Conservation (phyloP, 2,329 filamentous ascomycete species). For the Hypoxylon sp. region DNA sequence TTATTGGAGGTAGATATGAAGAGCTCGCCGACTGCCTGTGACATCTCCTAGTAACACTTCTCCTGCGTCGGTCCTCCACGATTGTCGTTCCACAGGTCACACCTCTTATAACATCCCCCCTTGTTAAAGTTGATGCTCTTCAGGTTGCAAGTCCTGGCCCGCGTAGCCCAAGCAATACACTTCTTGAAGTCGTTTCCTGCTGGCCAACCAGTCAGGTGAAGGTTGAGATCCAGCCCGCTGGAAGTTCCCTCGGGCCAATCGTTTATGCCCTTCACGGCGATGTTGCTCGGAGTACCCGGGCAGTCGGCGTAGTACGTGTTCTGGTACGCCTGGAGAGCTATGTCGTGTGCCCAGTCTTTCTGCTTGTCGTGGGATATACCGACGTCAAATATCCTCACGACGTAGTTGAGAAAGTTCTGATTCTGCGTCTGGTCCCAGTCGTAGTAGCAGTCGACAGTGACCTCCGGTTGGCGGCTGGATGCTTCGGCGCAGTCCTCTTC, state of each 20-base stretch:
- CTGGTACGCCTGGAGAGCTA: background rate
- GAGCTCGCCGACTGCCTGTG: background rate
- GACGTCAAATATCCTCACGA: background rate
- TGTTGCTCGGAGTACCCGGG: background rate
- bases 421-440: conserved; percentile 1
- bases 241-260: background rate
- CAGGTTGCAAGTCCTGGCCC: background rate
- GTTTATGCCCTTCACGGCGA: background rate
- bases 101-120: background rate
- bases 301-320: background rate
- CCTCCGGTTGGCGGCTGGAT: background rate
- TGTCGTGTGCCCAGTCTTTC: conserved; percentile 2
- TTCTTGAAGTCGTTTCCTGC: background rate
- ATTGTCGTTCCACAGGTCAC: background rate
- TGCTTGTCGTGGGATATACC: background rate
- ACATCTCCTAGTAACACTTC: too few species aligned
- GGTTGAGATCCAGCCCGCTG: background rate
- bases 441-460: conserved; percentile 1
- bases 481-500: background rate
- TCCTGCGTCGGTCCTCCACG: too few species aligned
- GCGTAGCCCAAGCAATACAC: background rate
- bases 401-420: conserved; percentile 2
- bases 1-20: background rate
- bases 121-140: background rate
- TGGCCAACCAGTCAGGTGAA: background rate